Percentiles rank a stretch among this genome's conserved stretches.
These are phyloP conservation scores for Talaromyces liani DNA, from an alignment of 495 filamentous ascomycete species.

Conservation along the genomic window DNA sequence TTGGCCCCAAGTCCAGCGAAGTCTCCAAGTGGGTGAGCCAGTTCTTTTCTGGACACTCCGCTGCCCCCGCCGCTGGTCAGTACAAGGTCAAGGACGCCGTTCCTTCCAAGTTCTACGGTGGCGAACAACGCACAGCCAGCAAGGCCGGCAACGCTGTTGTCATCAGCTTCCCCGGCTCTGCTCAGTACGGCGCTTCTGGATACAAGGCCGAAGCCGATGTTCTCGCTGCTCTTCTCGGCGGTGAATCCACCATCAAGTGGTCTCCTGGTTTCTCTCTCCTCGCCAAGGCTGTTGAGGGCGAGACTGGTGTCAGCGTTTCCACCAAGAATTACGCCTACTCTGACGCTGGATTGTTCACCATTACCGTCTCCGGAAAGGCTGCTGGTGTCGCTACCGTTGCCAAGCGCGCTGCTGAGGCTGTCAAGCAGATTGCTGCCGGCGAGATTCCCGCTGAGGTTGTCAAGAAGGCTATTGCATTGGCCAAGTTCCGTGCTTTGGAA, in stretches of 20 bases:
- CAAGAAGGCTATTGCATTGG: slow-evolving; percentile 82
- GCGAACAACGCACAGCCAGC: slow-evolving; percentile 84
- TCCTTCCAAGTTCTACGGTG: slow-evolving; percentile 82
- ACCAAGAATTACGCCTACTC: slow-evolving; percentile 83
- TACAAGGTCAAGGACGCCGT: slow-evolving; percentile 31
- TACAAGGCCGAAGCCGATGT: slow-evolving; percentile 89
- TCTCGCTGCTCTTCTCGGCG: slow-evolving; percentile 83
- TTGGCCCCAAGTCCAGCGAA: slow-evolving; percentile 68
- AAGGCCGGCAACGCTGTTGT: slow-evolving; percentile 67
- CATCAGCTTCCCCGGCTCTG: slow-evolving; percentile 85
- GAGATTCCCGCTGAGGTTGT: slow-evolving; percentile 74
- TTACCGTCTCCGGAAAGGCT: slow-evolving; percentile 69
- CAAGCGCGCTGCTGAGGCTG: slow-evolving; percentile 59
- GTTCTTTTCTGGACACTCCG: slow-evolving; percentile 61
- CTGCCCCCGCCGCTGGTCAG: slow-evolving; percentile 25
- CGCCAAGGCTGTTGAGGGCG: slow-evolving; percentile 60
- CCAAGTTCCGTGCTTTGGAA: slow-evolving; percentile 90
- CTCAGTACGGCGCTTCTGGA: slow-evolving; percentile 56
- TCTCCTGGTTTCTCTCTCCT: slow-evolving; percentile 85
- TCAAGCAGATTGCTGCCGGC: slow-evolving; percentile 72
- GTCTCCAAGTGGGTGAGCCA: slow-evolving; percentile 87
- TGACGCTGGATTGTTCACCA: slow-evolving; percentile 82
- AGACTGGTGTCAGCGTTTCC: slow-evolving; percentile 56
- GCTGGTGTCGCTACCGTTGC: slow-evolving; percentile 56
- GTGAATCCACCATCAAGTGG: slow-evolving; percentile 91